Evolutionary conservation across 805 yeast genomes (phyloP).

Genomic region (Nakazawaea siamensis): DNA sequence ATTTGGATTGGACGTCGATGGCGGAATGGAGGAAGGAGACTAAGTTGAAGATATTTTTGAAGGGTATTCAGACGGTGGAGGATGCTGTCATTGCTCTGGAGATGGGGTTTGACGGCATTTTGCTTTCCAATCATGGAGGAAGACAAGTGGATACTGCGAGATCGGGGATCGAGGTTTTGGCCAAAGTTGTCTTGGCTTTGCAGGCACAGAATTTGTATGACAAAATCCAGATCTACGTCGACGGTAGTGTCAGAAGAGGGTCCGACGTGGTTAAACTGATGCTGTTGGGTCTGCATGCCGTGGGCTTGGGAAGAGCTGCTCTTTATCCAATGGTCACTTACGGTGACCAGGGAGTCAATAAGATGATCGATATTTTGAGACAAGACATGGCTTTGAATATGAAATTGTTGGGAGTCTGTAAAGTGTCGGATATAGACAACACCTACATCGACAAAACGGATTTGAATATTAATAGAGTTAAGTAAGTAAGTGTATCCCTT

Average conservation of each 20-base stretch:
- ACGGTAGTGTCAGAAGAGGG: constrained; percentile 29
- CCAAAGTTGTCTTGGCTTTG: constrained; percentile 43
- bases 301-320: constrained; percentile 24
- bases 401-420: constrained; percentile 48
- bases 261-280: constrained; percentile 26
- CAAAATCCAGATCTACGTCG: constrained; percentile 23
- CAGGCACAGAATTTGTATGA: constrained; percentile 29
- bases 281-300: constrained; percentile 28
- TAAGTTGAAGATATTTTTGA: constrained; percentile 12
- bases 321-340: constrained; percentile 6
- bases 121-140: constrained; percentile 27
- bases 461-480: too few species aligned
- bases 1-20: not conserved
- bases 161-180: constrained; percentile 35
- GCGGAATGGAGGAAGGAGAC: constrained; percentile 12
- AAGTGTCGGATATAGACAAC: not conserved
- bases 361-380: constrained; percentile 42
- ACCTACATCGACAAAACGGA: not conserved
- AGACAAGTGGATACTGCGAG: constrained; percentile 24
- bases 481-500: too few species aligned
- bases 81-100: constrained; percentile 23
- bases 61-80: not conserved
- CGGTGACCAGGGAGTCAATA: constrained; percentile 35
- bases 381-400: constrained; percentile 60
- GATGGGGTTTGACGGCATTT: constrained; percentile 23